Evolutionary conservation across 1,284 basidiomycete genomes (phyloP).

Genomic region (Testicularia cyperi): DNA sequence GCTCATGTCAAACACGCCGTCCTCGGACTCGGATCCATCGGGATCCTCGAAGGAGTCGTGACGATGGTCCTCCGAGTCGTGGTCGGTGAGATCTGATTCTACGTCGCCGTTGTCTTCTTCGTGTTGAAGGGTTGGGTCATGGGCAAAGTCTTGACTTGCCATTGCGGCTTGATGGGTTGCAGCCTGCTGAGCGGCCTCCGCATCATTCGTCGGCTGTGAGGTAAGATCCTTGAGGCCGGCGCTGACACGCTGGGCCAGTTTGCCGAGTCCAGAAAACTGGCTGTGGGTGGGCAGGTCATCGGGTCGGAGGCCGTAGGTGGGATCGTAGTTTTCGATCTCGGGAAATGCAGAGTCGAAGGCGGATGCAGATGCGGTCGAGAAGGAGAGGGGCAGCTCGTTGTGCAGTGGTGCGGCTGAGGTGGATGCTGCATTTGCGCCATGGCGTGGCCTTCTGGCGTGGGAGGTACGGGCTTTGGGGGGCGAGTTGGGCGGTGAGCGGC

Average conservation of each 20-base stretch:
- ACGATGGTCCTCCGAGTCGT: too few species aligned
- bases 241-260: slow-evolving; percentile 27
- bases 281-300: slow-evolving; percentile 66
- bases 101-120: too few species aligned
- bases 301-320: slow-evolving; percentile 88
- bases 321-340: slow-evolving; percentile 82
- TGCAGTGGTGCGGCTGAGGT: slow-evolving; percentile 25
- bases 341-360: slow-evolving; percentile 34
- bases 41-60: slow-evolving; percentile 13
- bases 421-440: slow-evolving; percentile 23
- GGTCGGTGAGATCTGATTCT: too few species aligned
- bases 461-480: slow-evolving; percentile 10
- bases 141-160: too few species aligned
- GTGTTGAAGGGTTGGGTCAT: too few species aligned
- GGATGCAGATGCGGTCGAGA: slow-evolving; percentile 8
- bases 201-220: slow-evolving; percentile 1
- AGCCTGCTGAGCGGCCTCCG: background rate
- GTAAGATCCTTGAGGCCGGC: slow-evolving; percentile 37
- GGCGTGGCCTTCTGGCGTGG: slow-evolving; percentile 8
- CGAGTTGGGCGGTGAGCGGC: slow-evolving; percentile 12
- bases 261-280: slow-evolving; percentile 70
- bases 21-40: slow-evolving; percentile 19
- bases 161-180: too few species aligned
- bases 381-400: slow-evolving; percentile 7
- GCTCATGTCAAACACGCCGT: slow-evolving; percentile 10